These are phyloP conservation scores for Tieghemostelium lacteum DNA, from an alignment of 78 protist genomes.

Conservation along the genomic window DNA sequence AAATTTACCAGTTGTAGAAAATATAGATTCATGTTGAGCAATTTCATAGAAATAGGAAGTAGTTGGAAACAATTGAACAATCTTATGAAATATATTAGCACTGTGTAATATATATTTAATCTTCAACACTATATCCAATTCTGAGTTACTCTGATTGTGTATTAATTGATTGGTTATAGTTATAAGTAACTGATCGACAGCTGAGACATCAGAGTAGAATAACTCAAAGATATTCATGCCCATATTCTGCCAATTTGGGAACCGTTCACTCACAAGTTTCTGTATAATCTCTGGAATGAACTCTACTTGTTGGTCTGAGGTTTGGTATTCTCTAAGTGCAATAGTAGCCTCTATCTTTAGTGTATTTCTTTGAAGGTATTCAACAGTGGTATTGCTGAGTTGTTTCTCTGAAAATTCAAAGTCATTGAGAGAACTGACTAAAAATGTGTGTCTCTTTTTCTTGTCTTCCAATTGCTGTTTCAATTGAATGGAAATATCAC, in stretches of 20 bases:
- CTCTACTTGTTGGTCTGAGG: neutral
- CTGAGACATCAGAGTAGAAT: slow-evolving; percentile 22
- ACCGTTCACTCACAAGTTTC: neutral
- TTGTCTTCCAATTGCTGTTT: slow-evolving; percentile 66
- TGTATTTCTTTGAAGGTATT: slow-evolving; percentile 5
- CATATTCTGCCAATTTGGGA: slow-evolving; percentile 41
- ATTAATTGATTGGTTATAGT: neutral
- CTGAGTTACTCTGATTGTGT: neutral
- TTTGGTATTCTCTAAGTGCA: slow-evolving; percentile 41
- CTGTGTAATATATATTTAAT: neutral
- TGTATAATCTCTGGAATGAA: slow-evolving; percentile 22
- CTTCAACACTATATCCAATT: neutral
- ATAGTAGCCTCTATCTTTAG: neutral
- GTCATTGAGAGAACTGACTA: neutral
- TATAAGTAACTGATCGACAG: slow-evolving; percentile 30
- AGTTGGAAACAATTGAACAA: neutral
- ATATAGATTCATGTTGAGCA: no score
- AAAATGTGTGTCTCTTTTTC: slow-evolving; percentile 29
- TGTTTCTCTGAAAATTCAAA: neutral
- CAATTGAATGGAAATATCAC: slow-evolving; percentile 31
- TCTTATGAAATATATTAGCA: neutral
- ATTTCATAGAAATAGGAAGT: no score
- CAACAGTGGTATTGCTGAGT: neutral
- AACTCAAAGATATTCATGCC: slow-evolving; percentile 59
- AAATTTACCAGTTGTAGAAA: no score